These are phyloP conservation scores for Zymoseptoria crescenta DNA, from an alignment of 2,329 filamentous ascomycete genomes.

Conservation along the genomic window DNA sequence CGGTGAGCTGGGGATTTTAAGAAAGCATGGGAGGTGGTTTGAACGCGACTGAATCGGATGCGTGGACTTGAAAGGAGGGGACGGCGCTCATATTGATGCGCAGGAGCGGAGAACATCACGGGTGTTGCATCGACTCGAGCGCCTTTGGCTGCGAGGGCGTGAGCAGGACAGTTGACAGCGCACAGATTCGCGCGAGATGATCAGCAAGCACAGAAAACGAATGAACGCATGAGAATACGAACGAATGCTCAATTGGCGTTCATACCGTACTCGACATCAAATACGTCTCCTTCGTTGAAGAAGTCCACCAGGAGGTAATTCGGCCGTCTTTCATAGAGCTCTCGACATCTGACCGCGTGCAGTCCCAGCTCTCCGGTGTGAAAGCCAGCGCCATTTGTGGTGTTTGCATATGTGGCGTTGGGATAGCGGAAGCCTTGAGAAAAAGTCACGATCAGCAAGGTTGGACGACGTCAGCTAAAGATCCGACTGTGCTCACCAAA, in stretches of 20 bases:
- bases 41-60: background rate
- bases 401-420: slow-evolving; percentile 32
- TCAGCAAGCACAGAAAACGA: background rate
- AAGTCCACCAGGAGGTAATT: slow-evolving; percentile 39
- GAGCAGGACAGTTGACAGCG: too few relatives aligned
- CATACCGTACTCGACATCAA: slow-evolving; percentile 23
- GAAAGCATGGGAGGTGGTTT: background rate
- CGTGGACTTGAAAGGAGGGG: background rate
- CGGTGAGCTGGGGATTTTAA: background rate
- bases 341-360: slow-evolving; percentile 35
- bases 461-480: background rate
- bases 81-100: background rate
- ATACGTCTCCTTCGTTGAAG: slow-evolving; percentile 24
- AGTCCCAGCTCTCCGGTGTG: slow-evolving; percentile 37
- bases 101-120: background rate
- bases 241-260: slow-evolving; percentile 16
- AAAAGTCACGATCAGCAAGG: background rate
- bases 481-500: slow-evolving; percentile 12
- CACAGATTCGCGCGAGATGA: too few relatives aligned
- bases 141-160: too few relatives aligned
- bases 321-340: slow-evolving; percentile 31
- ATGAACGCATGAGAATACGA: background rate
- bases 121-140: too few relatives aligned
- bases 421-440: slow-evolving; percentile 33
- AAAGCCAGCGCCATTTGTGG: slow-evolving; percentile 36